A percentile compares a stretch with the other conserved stretches of the same genome.
Evolutionary conservation across 139 green algal species (phyloP).

Genomic region (Spirogloea muscicola): DNA sequence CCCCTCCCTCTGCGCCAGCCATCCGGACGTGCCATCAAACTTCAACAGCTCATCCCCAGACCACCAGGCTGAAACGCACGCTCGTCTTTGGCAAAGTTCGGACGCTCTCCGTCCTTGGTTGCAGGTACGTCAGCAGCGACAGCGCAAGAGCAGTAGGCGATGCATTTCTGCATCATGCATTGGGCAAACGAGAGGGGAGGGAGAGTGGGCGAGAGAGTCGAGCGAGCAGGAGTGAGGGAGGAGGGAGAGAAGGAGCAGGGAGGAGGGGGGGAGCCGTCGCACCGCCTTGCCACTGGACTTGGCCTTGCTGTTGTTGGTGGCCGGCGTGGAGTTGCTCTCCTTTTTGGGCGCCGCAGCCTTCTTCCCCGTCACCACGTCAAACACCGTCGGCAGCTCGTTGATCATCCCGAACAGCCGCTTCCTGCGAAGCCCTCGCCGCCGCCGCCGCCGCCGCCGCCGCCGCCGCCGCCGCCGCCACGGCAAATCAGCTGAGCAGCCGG

Average conservation of each 20-base stretch:
- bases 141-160: no score
- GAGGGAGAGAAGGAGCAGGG: not conserved
- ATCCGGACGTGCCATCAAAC: no score
- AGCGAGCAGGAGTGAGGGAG: not conserved
- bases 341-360: conserved; percentile 33
- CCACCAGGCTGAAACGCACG: no score
- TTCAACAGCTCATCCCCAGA: no score
- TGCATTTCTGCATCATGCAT: no score
- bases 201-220: not conserved
- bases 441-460: no score
- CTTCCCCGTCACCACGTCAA: conserved; percentile 51
- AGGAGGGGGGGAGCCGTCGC: not conserved
- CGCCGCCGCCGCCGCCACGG: no score
- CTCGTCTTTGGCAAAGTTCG: no score
- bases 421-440: conserved; percentile 14
- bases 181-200: not conserved
- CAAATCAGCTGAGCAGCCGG: not conserved
- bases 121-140: no score
- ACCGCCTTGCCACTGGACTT: conserved; percentile 27
- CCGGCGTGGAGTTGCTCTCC: not conserved
- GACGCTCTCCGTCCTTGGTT: no score
- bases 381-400: conserved; percentile 49
- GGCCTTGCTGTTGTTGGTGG: conserved; percentile 25
- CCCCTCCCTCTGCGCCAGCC: conserved; percentile 12
- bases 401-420: conserved; percentile 45